Evolutionary conservation across 306 rosid species (phyloP), one percentile per base, ranked within the genome.

Genomic region (Biancaea sappan): DNA sequence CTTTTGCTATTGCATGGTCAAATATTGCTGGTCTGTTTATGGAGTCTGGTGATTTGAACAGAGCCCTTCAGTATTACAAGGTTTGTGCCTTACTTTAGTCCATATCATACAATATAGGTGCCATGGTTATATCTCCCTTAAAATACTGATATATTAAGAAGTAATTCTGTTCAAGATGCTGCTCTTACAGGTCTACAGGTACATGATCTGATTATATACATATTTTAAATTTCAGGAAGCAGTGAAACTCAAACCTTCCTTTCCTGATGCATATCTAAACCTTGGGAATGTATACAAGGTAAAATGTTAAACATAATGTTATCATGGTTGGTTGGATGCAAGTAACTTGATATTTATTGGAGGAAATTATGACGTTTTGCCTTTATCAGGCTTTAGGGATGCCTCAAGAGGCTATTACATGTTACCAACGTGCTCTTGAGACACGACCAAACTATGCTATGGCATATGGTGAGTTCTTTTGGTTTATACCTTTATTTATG

Each of bases 221-320:
- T 15, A 2, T n/a, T 26, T 24, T 11, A 31, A 31, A 31, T 87
- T 75, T 52, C 86, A 94, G 98, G 98, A 94, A 87, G 98, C 98
- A 26, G 93, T 91, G 59, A 94, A 91, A 82, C 94, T 89, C 72
- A 94, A 94, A 83, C 98, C 98, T 62, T 82, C 89, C 57, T 94
- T 94, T 88, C 90, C 98, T 58, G 98, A 94, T 85, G 98, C 98
- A 18, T 94, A 94, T 66, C 75, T 94, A 86, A 94, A 94, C 86
- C 91, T 94, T 75, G 98, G 98, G 63, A 94, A 94, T 79, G 98
- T 94, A 57, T 94, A 91, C 83, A 94, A 94, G 98, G 98, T 94
- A 88, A 81, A 84, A 68, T 84, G 83, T 84, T 66, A 65, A 89
- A 78, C 67, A 46, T 83, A 74, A 37, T 84, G 78, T 83, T 58